A percentile compares a stretch with the other conserved stretches of the same genome.
These are phyloP conservation scores for Poterioochromonas sp. DNA, from an alignment of 352 stramenopile genomes.

Conservation along the genomic window DNA sequence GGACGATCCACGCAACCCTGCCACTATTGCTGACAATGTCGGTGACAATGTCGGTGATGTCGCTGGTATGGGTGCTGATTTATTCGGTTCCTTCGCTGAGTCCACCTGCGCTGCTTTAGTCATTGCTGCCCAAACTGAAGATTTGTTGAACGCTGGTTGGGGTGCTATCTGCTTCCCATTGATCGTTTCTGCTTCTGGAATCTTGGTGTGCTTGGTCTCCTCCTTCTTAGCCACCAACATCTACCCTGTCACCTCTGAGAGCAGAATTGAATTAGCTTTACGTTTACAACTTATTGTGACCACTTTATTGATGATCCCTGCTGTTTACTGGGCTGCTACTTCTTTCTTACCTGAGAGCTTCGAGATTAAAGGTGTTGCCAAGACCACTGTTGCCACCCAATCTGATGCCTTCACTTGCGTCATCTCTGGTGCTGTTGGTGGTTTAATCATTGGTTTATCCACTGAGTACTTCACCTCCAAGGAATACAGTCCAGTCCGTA, in stretches of 20 bases:
- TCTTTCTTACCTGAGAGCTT: constrained; percentile 68
- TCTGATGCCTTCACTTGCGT: constrained; percentile 69
- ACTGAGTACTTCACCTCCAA: constrained; percentile 99
- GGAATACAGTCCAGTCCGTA: constrained; percentile 84
- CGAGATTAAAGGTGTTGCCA: constrained; percentile 83
- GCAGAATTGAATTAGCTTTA: constrained; percentile 88
- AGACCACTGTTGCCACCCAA: constrained; percentile 59
- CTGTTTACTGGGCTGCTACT: constrained; percentile 75
- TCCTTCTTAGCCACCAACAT: constrained; percentile 96
- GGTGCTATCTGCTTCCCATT: constrained; percentile 86
- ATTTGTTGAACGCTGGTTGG: constrained; percentile 80
- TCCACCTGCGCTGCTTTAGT: constrained; percentile 94
- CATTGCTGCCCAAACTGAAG: constrained; percentile 79
- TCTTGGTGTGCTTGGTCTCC: constrained; percentile 88
- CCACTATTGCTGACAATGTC: constrained; percentile 98
- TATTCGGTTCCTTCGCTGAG: constrained; percentile 97
- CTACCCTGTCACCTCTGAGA: constrained; percentile 82
- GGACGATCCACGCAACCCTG: constrained; percentile 97
- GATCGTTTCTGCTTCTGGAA: constrained; percentile 83
- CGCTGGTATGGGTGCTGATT: constrained; percentile 97
- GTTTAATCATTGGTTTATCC: constrained; percentile 93
- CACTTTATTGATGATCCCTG: constrained; percentile 85
- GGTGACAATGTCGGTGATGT: constrained; percentile 99
- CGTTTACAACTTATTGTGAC: constrained; percentile 97
- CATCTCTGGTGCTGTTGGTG: constrained; percentile 84